These are phyloP conservation scores for Sanghuangporus weigelae DNA, from an alignment of 1,284 basidiomycete genomes.

Conservation along the genomic window DNA sequence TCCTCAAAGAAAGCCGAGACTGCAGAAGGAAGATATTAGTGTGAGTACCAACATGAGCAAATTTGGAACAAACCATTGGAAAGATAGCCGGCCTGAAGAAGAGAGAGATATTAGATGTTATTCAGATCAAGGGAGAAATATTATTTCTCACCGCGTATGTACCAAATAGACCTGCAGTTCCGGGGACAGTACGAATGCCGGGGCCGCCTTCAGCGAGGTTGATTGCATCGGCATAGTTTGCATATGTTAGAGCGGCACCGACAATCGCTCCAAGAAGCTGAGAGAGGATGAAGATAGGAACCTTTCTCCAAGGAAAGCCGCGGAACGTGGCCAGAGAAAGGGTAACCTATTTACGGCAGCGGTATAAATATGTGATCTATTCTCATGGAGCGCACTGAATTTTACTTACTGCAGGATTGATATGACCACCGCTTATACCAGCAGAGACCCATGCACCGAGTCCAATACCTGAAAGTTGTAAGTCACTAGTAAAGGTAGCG, in stretches of 20 bases:
- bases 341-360: conserved; percentile 45
- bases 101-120: not conserved
- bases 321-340: conserved; percentile 63
- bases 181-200: conserved; percentile 52
- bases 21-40: not conserved
- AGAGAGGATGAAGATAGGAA: conserved; percentile 64
- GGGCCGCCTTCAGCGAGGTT: conserved; percentile 61
- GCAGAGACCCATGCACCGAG: conserved; percentile 65
- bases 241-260: conserved; percentile 67
- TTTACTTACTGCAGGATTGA: conserved; percentile 64
- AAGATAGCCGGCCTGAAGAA: not conserved
- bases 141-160: conserved; percentile 60
- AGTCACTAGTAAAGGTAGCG: conserved; percentile 1
- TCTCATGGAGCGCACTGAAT: not conserved
- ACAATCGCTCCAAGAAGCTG: conserved; percentile 69
- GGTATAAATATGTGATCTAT: not conserved
- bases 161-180: conserved; percentile 66
- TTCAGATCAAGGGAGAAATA: conserved; percentile 30
- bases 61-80: not conserved
- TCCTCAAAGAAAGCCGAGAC: conserved; percentile 17
- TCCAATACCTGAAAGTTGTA: conserved; percentile 34
- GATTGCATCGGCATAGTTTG: conserved; percentile 74
- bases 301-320: conserved; percentile 75
- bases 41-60: not conserved
- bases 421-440: conserved; percentile 70